Evolutionary conservation across 495 filamentous ascomycete genomes (phyloP).

Genomic region (Paragyromitra xinjiangensis): DNA sequence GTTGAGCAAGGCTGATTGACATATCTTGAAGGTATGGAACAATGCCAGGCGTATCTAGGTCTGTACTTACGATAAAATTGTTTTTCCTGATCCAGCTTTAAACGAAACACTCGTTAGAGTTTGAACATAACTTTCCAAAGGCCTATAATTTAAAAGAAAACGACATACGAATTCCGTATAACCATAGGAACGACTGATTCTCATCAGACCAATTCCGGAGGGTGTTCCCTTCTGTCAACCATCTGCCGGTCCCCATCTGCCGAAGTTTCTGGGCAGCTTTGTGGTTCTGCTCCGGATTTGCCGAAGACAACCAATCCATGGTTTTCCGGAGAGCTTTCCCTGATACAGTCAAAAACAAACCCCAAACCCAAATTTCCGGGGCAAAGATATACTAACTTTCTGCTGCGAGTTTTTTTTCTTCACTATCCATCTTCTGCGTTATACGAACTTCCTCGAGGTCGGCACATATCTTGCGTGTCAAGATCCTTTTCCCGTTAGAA

Average conservation of each 20-base stretch:
- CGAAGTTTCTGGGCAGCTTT: slow-evolving; percentile 8
- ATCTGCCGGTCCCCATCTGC: slow-evolving; percentile 10
- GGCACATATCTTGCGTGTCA: slow-evolving; percentile 1
- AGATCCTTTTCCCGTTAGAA: neutral
- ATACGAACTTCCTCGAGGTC: slow-evolving; percentile 18
- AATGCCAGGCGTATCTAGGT: too few relatives aligned
- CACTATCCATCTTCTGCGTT: neutral
- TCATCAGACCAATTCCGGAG: slow-evolving; percentile 11
- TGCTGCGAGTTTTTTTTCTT: neutral
- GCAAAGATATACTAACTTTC: neutral
- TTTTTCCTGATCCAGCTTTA: slow-evolving; percentile 21
- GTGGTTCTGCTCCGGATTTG: slow-evolving; percentile 9
- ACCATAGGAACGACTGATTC: slow-evolving; percentile 27
- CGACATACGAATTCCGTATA: slow-evolving; percentile 40
- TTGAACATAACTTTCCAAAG: too few relatives aligned
- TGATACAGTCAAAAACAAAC: neutral
- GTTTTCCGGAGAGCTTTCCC: neutral
- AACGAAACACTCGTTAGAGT: too few relatives aligned
- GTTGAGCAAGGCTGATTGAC: too few relatives aligned
- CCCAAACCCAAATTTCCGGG: neutral
- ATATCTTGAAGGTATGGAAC: too few relatives aligned
- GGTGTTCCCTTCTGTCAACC: slow-evolving; percentile 14
- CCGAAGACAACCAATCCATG: slow-evolving; percentile 7
- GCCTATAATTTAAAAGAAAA: neutral
- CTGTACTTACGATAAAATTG: slow-evolving; percentile 21